Evolutionary conservation across 768 basidiomycete species (phyloP), one percentile per base, ranked within the genome.

Genomic region (Pisolithus marmoratus): DNA sequence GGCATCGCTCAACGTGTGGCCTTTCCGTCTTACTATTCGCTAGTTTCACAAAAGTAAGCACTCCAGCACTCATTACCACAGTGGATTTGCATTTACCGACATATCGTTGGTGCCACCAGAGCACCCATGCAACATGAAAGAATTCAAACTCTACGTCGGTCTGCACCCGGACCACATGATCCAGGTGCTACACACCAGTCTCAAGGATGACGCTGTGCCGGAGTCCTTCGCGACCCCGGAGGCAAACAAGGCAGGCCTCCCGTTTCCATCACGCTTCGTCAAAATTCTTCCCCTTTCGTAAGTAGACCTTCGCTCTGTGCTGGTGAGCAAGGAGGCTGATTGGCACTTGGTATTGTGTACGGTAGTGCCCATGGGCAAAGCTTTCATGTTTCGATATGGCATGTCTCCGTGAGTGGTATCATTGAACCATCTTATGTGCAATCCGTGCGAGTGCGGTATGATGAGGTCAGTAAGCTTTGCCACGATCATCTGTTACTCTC

Each of bases 111-210:
- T 40, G 12, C 54, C 24, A 15, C 53, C 54, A 90, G 88, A 78
- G 19, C 88, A 90, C 66, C 87, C 87, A 29, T 91, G 90, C 62
- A 90, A 90, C 60, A 83, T 87, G 83, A 88, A 87, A 62, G 86
- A 90, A 51, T 86, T 91, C 72, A 84, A 83, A 63, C 61, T 90
- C 11, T 82, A 79, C 52, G 78, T 83, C 19, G 90, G 88, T 6
- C 68, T 77, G 37, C 74, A 77, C 22, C 75, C 80, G 53, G 82
- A 87, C 58, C 77, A 79, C 59, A 78, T 91, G 79, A 79, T 73
- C 2, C 82, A 90, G 61, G 79, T 86, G 31, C 70, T 90, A 9
- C 80, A 81, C 46, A 65, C 79, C 0, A 70, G 73, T 2, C 76
- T 90, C 51, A 83, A 82, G 65, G 88, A 91, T 57, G 85, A 89